These are phyloP conservation scores for Globisporangium sylvaticum DNA, from an alignment of 352 stramenopile species.

Conservation along the genomic window DNA sequence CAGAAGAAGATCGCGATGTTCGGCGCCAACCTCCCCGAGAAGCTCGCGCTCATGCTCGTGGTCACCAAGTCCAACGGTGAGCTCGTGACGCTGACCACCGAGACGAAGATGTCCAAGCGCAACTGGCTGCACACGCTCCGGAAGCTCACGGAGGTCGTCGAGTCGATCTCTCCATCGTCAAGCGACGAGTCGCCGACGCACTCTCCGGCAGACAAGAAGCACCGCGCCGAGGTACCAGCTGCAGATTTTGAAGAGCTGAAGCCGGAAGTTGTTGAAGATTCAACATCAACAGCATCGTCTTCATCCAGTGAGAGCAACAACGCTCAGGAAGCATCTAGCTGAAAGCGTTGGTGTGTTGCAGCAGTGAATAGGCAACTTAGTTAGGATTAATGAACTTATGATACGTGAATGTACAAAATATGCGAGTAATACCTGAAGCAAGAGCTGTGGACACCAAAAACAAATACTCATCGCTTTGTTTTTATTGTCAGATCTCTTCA, in stretches of 20 bases:
- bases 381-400: slow-evolving; percentile 8
- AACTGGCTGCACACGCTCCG: slow-evolving; percentile 20
- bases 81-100: slow-evolving; percentile 26
- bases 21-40: slow-evolving; percentile 38
- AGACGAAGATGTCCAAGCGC: slow-evolving; percentile 15
- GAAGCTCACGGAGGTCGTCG: slow-evolving; percentile 14
- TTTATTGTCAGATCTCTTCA: neutral
- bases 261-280: neutral
- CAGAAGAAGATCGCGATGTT: slow-evolving; percentile 65
- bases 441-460: neutral
- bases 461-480: neutral
- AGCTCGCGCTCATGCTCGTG: slow-evolving; percentile 60
- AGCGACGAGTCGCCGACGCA: neutral
- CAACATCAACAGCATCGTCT: neutral
- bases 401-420: slow-evolving; percentile 1
- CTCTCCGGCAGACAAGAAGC: slow-evolving; percentile 12
- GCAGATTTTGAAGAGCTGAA: neutral
- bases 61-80: slow-evolving; percentile 66
- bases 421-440: neutral
- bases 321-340: neutral
- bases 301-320: neutral
- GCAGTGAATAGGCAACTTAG: neutral
- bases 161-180: neutral
- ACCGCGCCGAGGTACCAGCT: neutral
- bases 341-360: neutral